Conservation (phyloP, 108 stramenopile genomes). For the Tribonema minus region DNA sequence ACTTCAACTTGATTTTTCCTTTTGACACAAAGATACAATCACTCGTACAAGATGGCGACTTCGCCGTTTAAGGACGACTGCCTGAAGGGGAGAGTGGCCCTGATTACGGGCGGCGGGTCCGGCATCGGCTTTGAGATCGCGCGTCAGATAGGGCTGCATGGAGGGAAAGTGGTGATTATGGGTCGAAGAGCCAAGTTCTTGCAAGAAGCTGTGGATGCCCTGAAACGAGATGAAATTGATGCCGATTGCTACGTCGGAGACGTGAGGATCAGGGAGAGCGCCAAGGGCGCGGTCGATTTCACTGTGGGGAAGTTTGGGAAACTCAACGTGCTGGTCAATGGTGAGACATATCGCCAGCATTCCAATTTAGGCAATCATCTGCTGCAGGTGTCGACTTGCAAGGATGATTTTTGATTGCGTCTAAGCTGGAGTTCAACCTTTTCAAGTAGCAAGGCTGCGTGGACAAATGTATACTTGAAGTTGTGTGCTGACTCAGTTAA, state of each 20-base stretch:
- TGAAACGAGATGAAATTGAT: constrained; percentile 8
- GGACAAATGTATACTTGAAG: no score
- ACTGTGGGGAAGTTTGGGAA: constrained; percentile 13
- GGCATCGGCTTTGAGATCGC: constrained; percentile 25
- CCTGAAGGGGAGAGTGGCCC: constrained; percentile 27
- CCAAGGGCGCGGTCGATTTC: constrained; percentile 30
- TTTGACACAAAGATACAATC: no score
- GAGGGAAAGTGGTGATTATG: constrained; percentile 43
- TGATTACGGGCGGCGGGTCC: constrained; percentile 49
- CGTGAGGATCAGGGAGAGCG: constrained; percentile 36
- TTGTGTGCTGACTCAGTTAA: no score
- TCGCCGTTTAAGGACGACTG: constrained; percentile 30
- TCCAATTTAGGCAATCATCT: no score
- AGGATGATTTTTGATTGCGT: no score
- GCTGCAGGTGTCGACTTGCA: no score
- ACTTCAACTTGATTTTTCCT: no score
- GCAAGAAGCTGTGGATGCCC: constrained; percentile 14
- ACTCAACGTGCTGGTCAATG: constrained; percentile 28
- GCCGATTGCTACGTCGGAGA: constrained; percentile 6
- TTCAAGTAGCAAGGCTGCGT: no score
- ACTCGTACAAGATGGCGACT: background rate
- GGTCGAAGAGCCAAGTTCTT: constrained; percentile 30
- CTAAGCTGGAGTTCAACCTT: no score
- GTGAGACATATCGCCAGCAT: no score
- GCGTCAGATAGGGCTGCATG: constrained; percentile 18